phyloP scores from a whole-genome alignment of 2,329 filamentous ascomycete species.

The Calonectria multiphialidica region DNA sequence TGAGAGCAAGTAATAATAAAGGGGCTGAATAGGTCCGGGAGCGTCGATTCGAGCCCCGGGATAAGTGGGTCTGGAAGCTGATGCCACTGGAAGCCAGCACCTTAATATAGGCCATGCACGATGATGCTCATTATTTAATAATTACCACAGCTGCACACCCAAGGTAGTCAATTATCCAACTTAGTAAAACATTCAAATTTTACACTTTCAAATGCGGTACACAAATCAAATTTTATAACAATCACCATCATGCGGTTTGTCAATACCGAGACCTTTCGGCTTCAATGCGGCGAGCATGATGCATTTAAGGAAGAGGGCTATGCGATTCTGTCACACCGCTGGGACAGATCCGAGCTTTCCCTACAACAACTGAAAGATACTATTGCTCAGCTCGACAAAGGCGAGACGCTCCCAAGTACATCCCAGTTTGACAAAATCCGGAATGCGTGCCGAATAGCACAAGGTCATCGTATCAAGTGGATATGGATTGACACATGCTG shows the following conservation, averaged over 20 bases:
- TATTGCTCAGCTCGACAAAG: background rate
- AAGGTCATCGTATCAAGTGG: background rate
- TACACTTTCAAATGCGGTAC: background rate
- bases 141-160: background rate
- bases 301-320: background rate
- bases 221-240: background rate
- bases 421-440: background rate
- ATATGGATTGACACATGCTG: conserved; percentile 4
- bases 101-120: background rate
- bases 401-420: background rate
- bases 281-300: background rate
- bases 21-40: background rate
- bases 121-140: background rate
- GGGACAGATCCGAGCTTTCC: background rate
- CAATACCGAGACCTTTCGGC: background rate
- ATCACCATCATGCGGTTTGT: background rate
- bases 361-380: background rate
- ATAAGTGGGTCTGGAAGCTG: background rate
- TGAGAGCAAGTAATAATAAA: background rate
- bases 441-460: background rate
- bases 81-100: background rate
- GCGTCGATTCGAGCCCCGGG: background rate
- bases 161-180: background rate
- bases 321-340: background rate
- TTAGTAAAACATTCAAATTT: background rate